Base-by-base conservation (phyloP, 805 yeast genomes). In the Candida hungchunana region DNA sequence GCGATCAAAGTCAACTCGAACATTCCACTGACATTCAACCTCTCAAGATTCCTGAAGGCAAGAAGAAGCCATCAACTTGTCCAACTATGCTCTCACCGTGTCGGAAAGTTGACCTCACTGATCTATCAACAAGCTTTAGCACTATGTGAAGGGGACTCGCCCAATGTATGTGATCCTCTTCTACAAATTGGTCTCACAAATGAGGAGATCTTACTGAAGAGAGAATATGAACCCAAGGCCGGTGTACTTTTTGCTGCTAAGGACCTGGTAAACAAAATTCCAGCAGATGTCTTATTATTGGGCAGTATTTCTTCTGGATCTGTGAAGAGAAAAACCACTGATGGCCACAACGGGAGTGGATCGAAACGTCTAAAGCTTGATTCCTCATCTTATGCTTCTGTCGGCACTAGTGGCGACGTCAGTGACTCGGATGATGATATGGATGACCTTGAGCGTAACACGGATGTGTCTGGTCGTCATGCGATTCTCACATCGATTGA, bases 51-150 rank as follows among this genome's bases (percentile, higher is more conserved):
- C 48, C 67, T 83, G 34, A 81, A 86, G 51, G 61, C 72, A 22
- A 67, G 79, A 50, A 71, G 97, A 46, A 70, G 82, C 9, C 57
- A 64, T 29, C 82, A 82, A 46, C 66, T 93, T 12, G 74, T 66
- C 1, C 73, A 74, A 22, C 68, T 82, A 32, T 82, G 81, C 11
- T 66, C 69, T 20, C 79, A 82, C 30, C 69, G 86, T 36, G 59
- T 88, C 21, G 97, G 97, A 3, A 60, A 69, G 6, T 58, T 82
- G 3, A 68, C 94, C 0, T 69, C 93, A 0, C 59, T 66, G 29
- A 69, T 93, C 9, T 90, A 84, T 54, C 66, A 67, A 30, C 57
- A 67, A 9, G 76, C 79, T 4, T 68, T 93, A 39, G 46, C 59
- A 13, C 53, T 71, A 26, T 65, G 83, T 14, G 96, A 87, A 55